Percentiles rank a stretch among this genome's conserved stretches.
Conservation (phyloP, 208 protist genomes). For the Wallacemonas collosoma region DNA sequence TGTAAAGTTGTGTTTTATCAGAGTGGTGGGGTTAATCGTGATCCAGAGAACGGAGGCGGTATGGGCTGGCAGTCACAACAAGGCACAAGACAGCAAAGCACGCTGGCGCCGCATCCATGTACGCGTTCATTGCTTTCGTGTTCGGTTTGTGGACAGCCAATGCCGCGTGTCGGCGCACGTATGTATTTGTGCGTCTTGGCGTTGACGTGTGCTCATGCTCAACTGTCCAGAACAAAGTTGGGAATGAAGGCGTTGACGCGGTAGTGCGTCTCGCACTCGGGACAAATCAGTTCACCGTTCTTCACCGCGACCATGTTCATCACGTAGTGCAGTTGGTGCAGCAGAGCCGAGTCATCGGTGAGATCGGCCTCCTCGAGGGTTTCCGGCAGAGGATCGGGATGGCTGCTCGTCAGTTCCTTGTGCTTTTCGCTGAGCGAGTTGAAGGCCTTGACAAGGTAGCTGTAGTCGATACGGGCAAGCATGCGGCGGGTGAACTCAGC, state of each 20-base stretch:
- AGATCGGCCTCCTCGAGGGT: conserved; percentile 61
- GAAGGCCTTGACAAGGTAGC: conserved; percentile 60
- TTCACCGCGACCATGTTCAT: conserved; percentile 74
- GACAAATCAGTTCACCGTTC: conserved; percentile 69
- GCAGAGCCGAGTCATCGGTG: conserved; percentile 53
- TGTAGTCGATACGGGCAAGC: conserved; percentile 83
- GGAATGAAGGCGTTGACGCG: conserved; percentile 83
- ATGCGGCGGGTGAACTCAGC: conserved; percentile 81
- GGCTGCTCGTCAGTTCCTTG: conserved; percentile 19
- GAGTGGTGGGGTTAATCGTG: too few relatives aligned
- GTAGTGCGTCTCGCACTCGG: conserved; percentile 66
- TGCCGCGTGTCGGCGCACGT: too few relatives aligned
- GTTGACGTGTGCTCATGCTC: not conserved
- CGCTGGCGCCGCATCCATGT: too few relatives aligned
- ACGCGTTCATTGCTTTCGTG: too few relatives aligned
- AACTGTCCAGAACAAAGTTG: conserved; percentile 76
- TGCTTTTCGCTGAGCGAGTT: conserved; percentile 39
- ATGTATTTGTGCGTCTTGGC: too few relatives aligned
- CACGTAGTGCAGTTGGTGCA: conserved; percentile 62
- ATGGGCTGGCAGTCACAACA: too few relatives aligned
- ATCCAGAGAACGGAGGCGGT: too few relatives aligned
- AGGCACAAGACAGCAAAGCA: too few relatives aligned
- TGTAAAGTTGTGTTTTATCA: too few relatives aligned
- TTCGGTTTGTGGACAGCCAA: too few relatives aligned
- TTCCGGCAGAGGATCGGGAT: conserved; percentile 36